Evolutionary conservation across 148 eudicot genomes (phyloP), one percentile per base, ranked within the genome.

Genomic region (Persicaria maculosa): DNA sequence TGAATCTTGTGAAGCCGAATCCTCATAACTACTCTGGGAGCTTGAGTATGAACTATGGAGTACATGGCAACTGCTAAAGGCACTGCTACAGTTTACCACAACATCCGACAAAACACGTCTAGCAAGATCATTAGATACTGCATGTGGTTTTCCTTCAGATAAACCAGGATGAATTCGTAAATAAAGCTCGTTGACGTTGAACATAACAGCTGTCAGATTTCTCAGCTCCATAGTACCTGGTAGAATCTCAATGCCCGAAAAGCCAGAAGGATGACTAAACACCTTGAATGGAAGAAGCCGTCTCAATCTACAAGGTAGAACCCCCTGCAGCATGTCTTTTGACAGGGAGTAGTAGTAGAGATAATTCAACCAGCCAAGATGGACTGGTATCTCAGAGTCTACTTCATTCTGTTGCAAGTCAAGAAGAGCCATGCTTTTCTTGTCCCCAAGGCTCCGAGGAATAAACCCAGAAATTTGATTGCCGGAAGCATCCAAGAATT

Each of bases 401-500:
- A 45, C 47, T 22, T 71, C 57, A 36, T 72, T 80, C 50, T 50
- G 31, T 22, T 78, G 73, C 81, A 73, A 50, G 76, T 82, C 71
- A 11, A 82, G 82, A 46, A 69, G 22, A 11, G 48, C 61, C n/a
- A 82, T 68, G 25, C 79, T 78, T 10, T 61, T 57, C 19, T 61
- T 40, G 46, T 54, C 5, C 25, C 77, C 84, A 16, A 79, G 19
- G 31, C 48, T 31, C 47, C 16, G 50, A 22, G 85, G 82, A 40
- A 79, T 74, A 25, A 72, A 54, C 7, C 82, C 85, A 58, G 71
- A 77, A 47, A 83, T 73, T 17, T 46, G 62, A 68, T 80, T 83
- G 19, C 70, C 74, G 44, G 81, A 82, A 72, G 79, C 84, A 76
- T 82, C 84, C 75, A 82, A 54, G 40, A 72, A 62, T 31, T 64